These are phyloP conservation scores for Trichoderma erinaceum DNA, from an alignment of 495 filamentous ascomycete species.

Conservation along the genomic window DNA sequence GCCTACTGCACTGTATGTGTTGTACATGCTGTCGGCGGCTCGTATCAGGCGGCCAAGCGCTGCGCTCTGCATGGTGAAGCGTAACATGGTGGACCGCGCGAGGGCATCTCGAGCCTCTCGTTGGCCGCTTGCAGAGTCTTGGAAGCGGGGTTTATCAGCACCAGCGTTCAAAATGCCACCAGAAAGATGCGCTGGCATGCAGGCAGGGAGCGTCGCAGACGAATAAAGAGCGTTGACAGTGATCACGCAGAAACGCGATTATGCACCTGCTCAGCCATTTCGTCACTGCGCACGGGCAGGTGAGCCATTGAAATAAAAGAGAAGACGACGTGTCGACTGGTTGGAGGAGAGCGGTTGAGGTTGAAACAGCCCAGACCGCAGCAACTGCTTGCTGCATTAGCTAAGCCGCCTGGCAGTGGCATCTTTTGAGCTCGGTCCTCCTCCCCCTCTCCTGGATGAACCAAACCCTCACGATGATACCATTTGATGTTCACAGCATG, in stretches of 20 bases:
- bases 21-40: slow-evolving; percentile 9
- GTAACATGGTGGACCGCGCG: slow-evolving; percentile 8
- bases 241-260: slow-evolving; percentile 5
- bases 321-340: slow-evolving; percentile 1
- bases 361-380: neutral
- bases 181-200: slow-evolving; percentile 13
- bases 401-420: neutral
- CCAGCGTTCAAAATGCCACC: neutral
- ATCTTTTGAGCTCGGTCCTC: neutral
- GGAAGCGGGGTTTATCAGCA: slow-evolving; percentile 13
- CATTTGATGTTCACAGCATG: too few relatives aligned
- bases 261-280: slow-evolving; percentile 8
- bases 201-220: slow-evolving; percentile 9
- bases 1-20: neutral
- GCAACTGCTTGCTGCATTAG: neutral
- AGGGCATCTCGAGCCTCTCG: slow-evolving; percentile 8
- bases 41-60: slow-evolving; percentile 6
- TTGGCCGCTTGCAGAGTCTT: slow-evolving; percentile 9
- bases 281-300: neutral
- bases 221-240: neutral
- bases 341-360: neutral
- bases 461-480: neutral
- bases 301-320: slow-evolving; percentile 13
- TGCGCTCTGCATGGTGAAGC: slow-evolving; percentile 3
- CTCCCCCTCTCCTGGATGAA: neutral